Evolutionary conservation across 208 protist species (phyloP), one percentile per base, ranked within the genome.

Genomic region (Acanthamoeba royreba): DNA sequence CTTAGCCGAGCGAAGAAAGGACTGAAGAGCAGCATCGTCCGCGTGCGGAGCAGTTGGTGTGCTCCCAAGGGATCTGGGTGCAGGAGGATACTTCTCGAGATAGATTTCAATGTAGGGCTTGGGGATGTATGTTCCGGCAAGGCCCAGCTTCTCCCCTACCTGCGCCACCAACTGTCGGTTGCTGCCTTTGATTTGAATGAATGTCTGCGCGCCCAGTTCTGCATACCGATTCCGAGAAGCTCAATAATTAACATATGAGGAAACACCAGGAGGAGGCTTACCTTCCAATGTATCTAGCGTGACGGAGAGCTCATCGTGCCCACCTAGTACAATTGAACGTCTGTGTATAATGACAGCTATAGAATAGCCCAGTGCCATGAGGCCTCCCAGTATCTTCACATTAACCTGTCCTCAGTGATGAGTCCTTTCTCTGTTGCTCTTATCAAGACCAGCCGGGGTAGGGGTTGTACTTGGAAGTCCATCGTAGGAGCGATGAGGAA

Each of bases 401-500:
- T 74, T 46, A 33, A 69, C 58, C 58, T 5, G 55, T 17, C 9
- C 13, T 55, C 19, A 19, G 49, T 19, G 49, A 55, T 55, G n/a
- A n/a, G n/a, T n/a, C n/a, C n/a, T n/a, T n/a, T n/a, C n/a, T n/a
- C n/a, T n/a, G n/a, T n/a, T n/a, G n/a, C n/a, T n/a, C n/a, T n/a
- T n/a, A n/a, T n/a, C n/a, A n/a, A n/a, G n/a, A n/a, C n/a, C n/a
- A n/a, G n/a, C n/a, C n/a, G n/a, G n/a, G n/a, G n/a, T n/a, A n/a
- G n/a, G n/a, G n/a, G n/a, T n/a, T n/a, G 49, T 47, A 85, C 88
- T 0, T 89, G 38, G 35, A 95, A 95, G 43, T 94, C 90, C 22
- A 95, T 77, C 55, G 69, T 55, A 5, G 94, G 94, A 22, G 89
- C 66, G 35, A 95, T 95, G n/a, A 95, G 93, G 46, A 95, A 95